These are phyloP conservation scores for Auricularia auricula-judae DNA, from an alignment of 768 basidiomycete genomes.

Conservation along the genomic window DNA sequence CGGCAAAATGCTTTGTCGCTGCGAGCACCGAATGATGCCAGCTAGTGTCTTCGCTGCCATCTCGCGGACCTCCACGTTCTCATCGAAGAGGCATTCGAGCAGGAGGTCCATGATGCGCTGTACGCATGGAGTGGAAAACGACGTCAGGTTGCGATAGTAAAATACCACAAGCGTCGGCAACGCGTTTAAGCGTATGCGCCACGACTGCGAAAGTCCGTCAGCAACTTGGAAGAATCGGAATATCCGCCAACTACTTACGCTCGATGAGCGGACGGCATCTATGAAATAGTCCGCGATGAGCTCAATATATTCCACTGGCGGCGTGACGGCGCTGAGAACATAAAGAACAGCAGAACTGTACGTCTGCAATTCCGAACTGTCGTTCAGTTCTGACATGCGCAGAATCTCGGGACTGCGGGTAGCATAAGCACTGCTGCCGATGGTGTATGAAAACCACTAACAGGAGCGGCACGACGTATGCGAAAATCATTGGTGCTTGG, in stretches of 20 bases:
- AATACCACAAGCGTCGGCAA: conserved; percentile 83
- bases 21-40: conserved; percentile 82
- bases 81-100: conserved; percentile 74
- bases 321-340: conserved; percentile 71
- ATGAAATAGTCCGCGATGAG: conserved; percentile 52
- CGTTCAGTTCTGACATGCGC: conserved; percentile 83
- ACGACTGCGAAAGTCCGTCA: conserved; percentile 44
- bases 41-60: conserved; percentile 82
- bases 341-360: conserved; percentile 75
- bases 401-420: conserved; percentile 67
- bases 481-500: conserved; percentile 64
- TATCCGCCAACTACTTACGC: conserved; percentile 32
- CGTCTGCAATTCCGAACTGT: conserved; percentile 69
- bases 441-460: conserved; percentile 27
- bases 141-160: conserved; percentile 81
- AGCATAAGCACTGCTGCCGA: conserved; percentile 2
- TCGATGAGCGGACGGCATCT: conserved; percentile 64
- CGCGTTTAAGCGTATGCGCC: conserved; percentile 81
- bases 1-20: conserved; percentile 73
- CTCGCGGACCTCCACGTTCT: conserved; percentile 87
- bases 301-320: conserved; percentile 54
- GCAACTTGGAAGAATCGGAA: background rate
- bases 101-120: conserved; percentile 72
- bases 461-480: conserved; percentile 69
- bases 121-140: conserved; percentile 57